These are phyloP conservation scores for Adansonia digitata DNA, from an alignment of 345 rosid genomes.

Conservation along the genomic window DNA sequence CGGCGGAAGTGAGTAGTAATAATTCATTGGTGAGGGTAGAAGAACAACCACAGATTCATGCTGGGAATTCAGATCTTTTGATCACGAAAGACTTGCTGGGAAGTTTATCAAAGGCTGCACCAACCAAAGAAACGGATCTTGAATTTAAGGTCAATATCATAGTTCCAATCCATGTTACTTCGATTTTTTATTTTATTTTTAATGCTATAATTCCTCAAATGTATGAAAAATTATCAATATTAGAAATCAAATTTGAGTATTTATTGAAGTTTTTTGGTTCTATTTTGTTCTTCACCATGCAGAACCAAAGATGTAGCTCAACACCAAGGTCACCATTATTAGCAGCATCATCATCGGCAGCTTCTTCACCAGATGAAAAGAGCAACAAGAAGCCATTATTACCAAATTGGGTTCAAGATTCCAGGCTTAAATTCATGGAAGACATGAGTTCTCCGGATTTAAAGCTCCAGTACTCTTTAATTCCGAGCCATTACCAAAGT, in stretches of 20 bases:
- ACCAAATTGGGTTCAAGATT: background rate
- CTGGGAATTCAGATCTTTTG: constrained; percentile 15
- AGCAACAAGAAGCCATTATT: too few species aligned
- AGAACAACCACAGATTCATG: constrained; percentile 2
- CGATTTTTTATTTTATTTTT: background rate
- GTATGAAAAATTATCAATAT: too few species aligned
- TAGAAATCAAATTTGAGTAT: too few species aligned
- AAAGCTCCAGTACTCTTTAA: constrained; percentile 23
- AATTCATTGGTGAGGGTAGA: constrained; percentile 4
- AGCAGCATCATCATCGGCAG: too few species aligned
- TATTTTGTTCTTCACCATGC: too few species aligned
- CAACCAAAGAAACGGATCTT: constrained; percentile 7
- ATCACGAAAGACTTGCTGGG: constrained; percentile 29
- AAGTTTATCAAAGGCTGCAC: constrained; percentile 14
- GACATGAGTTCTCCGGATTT: constrained; percentile 41
- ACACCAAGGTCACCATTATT: too few species aligned
- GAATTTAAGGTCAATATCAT: background rate
- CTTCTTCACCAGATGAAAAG: too few species aligned
- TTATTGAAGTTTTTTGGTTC: too few species aligned
- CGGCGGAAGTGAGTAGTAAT: constrained; percentile 9
- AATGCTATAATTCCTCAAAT: background rate
- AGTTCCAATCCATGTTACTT: too few species aligned
- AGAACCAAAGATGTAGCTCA: too few species aligned
- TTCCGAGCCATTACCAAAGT: constrained; percentile 31
- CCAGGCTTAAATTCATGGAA: constrained; percentile 23